Base-by-base conservation (phyloP, 169 alveolate genomes). In the Plasmodium billcollinsi region DNA sequence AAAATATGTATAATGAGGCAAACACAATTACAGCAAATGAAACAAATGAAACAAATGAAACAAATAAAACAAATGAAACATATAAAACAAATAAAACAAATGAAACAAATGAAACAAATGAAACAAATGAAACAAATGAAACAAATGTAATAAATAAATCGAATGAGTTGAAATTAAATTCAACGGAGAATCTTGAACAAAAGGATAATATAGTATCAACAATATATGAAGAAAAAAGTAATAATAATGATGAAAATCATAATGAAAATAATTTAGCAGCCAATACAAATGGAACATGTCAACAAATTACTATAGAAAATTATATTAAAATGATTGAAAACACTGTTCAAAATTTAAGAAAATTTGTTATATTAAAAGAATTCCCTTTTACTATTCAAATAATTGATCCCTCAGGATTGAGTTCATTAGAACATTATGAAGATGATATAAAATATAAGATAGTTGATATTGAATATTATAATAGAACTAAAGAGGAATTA, bases 321-420 rank as follows among this genome's bases (percentile, higher is more conserved):
- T 83, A 83, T 29, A 83, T 83, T 39, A 83, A 70, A 61, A 61
- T 83, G 76, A 83, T 83, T 63, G 91, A 83, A 49, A 18, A 59
- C 12, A 83, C 91, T 14, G 49, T 83, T 21, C 43, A 69, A 14
- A 67, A 83, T 0, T 52, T 83, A 61, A 69, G 85, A 18, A 69
- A 12, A 47, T 83, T 52, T 54, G 14, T 83, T 21, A 33, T 69
- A 26, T 54, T 72, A 49, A 69, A 83, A 33, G 91, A 83, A 21
- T 62, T 96, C 50, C 98, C 98, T 0, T 97, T 97, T 92, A 95
- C 96, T 52, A 83, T 97, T 80, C 94, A 92, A 54, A 56, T 97
- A 59, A 97, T 97, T 54, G 99, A 97, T 78, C 99, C 99, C 4
- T 95, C 98, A 89, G 99, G 99, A 56, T 96, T 97, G 74, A 94